phyloP scores from a whole-genome alignment of 768 basidiomycete species.

The Clavaria fumosa region DNA sequence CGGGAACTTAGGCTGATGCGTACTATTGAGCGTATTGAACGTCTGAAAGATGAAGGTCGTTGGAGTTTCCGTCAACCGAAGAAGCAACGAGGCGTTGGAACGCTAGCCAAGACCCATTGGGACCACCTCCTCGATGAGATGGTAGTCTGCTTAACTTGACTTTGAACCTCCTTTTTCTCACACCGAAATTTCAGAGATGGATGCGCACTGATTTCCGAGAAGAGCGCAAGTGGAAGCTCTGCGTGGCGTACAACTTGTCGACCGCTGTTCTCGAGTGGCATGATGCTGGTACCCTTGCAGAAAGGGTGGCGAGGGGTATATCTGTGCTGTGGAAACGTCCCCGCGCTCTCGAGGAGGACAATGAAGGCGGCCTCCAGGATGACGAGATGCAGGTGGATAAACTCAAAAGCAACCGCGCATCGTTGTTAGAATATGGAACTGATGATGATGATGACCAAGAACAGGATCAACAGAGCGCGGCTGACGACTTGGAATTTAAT shows the following conservation, averaged over 20 bases:
- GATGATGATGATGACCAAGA: slow-evolving; percentile 54
- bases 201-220: slow-evolving; percentile 91
- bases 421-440: slow-evolving; percentile 40
- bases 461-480: slow-evolving; percentile 36
- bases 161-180: slow-evolving; percentile 3
- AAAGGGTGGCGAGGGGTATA: slow-evolving; percentile 49
- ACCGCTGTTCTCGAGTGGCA: slow-evolving; percentile 84
- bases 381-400: slow-evolving; percentile 12
- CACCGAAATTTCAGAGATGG: slow-evolving; percentile 97
- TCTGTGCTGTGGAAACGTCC: slow-evolving; percentile 50
- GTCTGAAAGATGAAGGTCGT: slow-evolving; percentile 57
- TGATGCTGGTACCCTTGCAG: slow-evolving; percentile 44
- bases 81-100: slow-evolving; percentile 72
- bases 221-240: slow-evolving; percentile 85
- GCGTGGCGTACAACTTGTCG: slow-evolving; percentile 69
- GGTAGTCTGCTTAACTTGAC: slow-evolving; percentile 30
- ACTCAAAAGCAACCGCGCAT: slow-evolving; percentile 16
- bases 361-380: slow-evolving; percentile 15
- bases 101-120: slow-evolving; percentile 75
- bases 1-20: slow-evolving; percentile 64
- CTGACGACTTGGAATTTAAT: slow-evolving; percentile 46
- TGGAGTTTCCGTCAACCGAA: slow-evolving; percentile 97
- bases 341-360: slow-evolving; percentile 23
- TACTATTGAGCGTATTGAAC: slow-evolving; percentile 73
- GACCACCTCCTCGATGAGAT: slow-evolving; percentile 95